Conservation (phyloP, 2,329 filamentous ascomycete genomes). For the Huntiella savannae region DNA sequence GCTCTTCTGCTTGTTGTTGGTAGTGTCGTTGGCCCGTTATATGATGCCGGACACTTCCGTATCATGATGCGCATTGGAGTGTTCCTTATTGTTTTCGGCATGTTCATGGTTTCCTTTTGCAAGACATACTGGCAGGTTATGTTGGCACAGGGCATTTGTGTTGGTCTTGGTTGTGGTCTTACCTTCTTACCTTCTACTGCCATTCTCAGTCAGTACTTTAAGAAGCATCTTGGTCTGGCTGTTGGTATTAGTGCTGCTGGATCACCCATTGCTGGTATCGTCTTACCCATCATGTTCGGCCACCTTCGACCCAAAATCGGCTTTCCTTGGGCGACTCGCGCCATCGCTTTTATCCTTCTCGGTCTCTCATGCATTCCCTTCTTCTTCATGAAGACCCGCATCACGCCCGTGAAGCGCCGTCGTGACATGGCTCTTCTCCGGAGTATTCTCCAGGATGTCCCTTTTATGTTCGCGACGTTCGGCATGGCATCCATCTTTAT, state of each 20-base stretch:
- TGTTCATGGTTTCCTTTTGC: constrained; percentile 28
- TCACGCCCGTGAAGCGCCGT: constrained; percentile 15
- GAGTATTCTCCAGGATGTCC: constrained; percentile 16
- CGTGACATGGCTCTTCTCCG: constrained; percentile 13
- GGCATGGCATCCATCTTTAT: constrained; percentile 24
- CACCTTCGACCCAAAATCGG: constrained; percentile 29
- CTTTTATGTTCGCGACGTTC: constrained; percentile 21
- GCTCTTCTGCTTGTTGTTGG: constrained; percentile 24
- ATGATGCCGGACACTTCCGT: constrained; percentile 25
- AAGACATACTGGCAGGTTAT: constrained; percentile 25
- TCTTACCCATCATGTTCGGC: constrained; percentile 20
- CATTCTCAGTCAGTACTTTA: constrained; percentile 24
- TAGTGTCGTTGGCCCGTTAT: constrained; percentile 22
- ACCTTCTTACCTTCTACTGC: constrained; percentile 20
- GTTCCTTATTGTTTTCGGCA: constrained; percentile 21
- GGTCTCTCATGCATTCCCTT: constrained; percentile 21
- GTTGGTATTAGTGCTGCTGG: constrained; percentile 19
- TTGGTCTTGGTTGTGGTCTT: constrained; percentile 21
- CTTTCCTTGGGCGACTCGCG: constrained; percentile 32
- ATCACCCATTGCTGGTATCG: constrained; percentile 22
- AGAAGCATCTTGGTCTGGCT: constrained; percentile 17
- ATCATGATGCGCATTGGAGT: constrained; percentile 20
- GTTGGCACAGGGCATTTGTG: constrained; percentile 22
- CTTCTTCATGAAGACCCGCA: constrained; percentile 21
- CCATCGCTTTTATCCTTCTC: constrained; percentile 26